Base-by-base conservation (phyloP, 208 protist genomes). In the Leishmania aethiopica region DNA sequence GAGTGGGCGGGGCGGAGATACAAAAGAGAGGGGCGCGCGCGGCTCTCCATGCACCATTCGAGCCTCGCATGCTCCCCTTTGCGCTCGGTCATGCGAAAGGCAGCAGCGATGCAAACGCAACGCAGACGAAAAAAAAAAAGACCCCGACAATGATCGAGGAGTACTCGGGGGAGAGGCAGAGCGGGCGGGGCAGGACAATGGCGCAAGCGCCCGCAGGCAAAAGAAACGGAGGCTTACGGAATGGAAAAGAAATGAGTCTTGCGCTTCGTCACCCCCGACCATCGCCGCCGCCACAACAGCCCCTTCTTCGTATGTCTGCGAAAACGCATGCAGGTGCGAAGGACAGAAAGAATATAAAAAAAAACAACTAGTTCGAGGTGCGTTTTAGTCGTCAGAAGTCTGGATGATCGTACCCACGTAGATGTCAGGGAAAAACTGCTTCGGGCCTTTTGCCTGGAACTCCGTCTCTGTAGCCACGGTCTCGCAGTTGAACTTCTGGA, bases 351-450 rank as follows among this genome's bases (percentile, higher is more conserved):
- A 35, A 66, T 17, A 64, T 49, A 49, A 64, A 49, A 45, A 25
- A 37, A 10, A 53, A 5, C 25, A 7, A 28, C n/a, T 13, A 57
- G 19, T 0, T 59, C 35, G n/a, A 35, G 71, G n/a, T 28, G 42
- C 47, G 40, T 32, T 2, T 86, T 89, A 89, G 35, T 91, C 80
- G 72, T 90, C 83, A 55, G 88, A 90, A 1, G 86, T 91, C 74
- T 95, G 90, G 60, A 96, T 84, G 79, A 93, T 88, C 49, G 93
- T 92, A 55, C 93, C 93, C 47, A 90, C 85, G 83, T 95, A 96
- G 64, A 96, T 91, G 79, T 95, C 93, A 19, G 91, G 93, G 86
- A 96, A 96, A 80, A 96, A 96, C 81, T 94, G 90, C 67, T 88
- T 90, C 7, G 86, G 86, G n/a, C 80, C 71, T 45, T 87, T 86